Base-by-base conservation (phyloP, 768 basidiomycete species). In the Mycena rebaudengoi region DNA sequence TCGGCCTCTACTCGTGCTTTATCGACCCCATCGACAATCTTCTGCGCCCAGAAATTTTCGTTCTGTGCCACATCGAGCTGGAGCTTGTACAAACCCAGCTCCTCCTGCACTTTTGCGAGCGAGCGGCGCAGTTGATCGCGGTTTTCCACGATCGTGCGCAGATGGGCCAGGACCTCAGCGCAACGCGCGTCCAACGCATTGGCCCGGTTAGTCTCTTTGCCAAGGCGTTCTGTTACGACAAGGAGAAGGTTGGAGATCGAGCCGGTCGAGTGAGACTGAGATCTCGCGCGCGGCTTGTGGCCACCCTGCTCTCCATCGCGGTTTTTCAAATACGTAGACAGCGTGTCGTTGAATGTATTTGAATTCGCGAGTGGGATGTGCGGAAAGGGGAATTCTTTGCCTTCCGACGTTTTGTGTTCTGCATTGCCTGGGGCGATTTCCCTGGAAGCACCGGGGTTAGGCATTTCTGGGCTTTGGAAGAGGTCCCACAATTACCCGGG, bases 61-160 rank as follows among this genome's bases (percentile, higher is more conserved):
- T 77, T 75, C 65, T 89, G 87, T 18, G 88, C 88, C 32, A 81
- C 75, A n/a, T 85, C 83, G 25, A 88, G 73, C 76, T 88, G 85
- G 1, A 84, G 43, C 69, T 86, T 88, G 71, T 88, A 89, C 52
- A 87, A 54, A 51, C 76, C 75, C 46, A 88, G 68, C 61, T 90
- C 88, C 30, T 86, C 80, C 71, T 74, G 45, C 66, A 78, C 62
- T 3, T 66, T 70, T 8, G 69, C 52, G 6, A 82, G 55, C 14
- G 80, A 76, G 21, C 67, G 64, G 44, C 80, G 74, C 7, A 77
- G 41, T 32, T 60, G 56, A 2, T 62, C 35, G 39, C 75, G 74
- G 25, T 73, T 74, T 51, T 78, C 75, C 43, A 71, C 73, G 3
- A 74, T 69, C 16, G 63, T 69, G 51, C 69, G 73, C 41, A 82